Evolutionary conservation across 2,329 filamentous ascomycete species (phyloP).

Genomic region (Xylariales sp.): DNA sequence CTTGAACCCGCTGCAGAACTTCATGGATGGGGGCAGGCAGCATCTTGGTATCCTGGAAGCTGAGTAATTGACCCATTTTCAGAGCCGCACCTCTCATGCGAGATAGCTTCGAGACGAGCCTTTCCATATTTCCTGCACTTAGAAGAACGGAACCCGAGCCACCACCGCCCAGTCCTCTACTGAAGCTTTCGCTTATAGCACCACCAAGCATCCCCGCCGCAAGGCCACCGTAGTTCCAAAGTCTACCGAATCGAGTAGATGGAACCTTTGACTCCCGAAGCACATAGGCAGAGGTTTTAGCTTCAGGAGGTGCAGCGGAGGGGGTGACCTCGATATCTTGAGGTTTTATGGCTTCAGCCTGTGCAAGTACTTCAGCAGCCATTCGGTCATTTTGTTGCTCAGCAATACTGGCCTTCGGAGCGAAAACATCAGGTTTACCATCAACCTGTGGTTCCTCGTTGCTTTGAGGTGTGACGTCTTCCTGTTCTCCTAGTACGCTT

Average conservation of each 20-base stretch:
- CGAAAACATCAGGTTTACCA: too few relatives aligned
- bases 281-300: conserved; percentile 46
- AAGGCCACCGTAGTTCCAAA: conserved; percentile 94
- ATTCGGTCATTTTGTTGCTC: conserved; percentile 18
- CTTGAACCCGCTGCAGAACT: conserved; percentile 90
- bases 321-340: conserved; percentile 4
- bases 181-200: conserved; percentile 79
- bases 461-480: too few relatives aligned
- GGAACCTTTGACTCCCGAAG: conserved; percentile 89
- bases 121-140: conserved; percentile 85
- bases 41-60: conserved; percentile 96
- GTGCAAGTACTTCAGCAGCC: conserved; percentile 17
- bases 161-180: conserved; percentile 68
- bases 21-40: conserved; percentile 82
- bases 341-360: conserved; percentile 18
- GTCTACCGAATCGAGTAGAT: conserved; percentile 75
- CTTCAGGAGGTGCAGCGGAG: conserved; percentile 10
- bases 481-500: background rate
- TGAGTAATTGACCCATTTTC: conserved; percentile 97
- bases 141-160: conserved; percentile 75
- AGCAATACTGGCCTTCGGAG: too few relatives aligned
- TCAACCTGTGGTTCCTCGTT: too few relatives aligned
- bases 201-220: conserved; percentile 95
- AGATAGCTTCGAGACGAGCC: conserved; percentile 86
- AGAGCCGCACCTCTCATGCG: conserved; percentile 96